Base-by-base conservation (phyloP, 345 rosid species). In the Lenwebbia sp. region DNA sequence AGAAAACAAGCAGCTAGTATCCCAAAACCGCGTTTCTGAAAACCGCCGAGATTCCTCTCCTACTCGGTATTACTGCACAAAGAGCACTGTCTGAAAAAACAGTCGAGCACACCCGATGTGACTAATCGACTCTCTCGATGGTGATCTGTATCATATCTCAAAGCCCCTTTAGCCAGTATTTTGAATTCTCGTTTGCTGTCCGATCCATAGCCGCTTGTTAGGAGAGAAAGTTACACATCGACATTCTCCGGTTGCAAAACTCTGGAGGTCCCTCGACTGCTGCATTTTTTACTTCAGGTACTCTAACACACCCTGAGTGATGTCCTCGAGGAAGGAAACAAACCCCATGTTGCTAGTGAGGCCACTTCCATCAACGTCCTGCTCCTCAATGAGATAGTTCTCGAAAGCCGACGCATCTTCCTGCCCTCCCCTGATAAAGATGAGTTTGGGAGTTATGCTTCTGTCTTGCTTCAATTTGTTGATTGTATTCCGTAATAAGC, bases 361-460 rank as follows among this genome's bases (percentile, higher is more conserved):
- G 90, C 98, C 96, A 57, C 87, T 94, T 40, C 99, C 99, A 10
- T 96, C 98, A 2, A 96, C 99, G n/a, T 94, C 98, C 86, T 96
- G 99, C 86, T 97, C 99, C 92, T 97, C 99, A 2, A 97, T 96
- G 30, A 97, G 98, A 88, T 94, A 95, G 92, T 91, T 94, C 92
- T 97, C 99, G 50, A 96, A 96, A 7, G 87, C 91, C 0, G 99
- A 91, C 75, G 99, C 99, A 87, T 96, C 98, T 3, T 94, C 96
- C 83, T 92, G 94, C 87, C 96, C 99, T 88, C 95, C 99, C 56
- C 92, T 92, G 60, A 97, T 93, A 87, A 97, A 96, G 86, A 93
- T 87, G 57, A 97, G 95, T 88, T 92, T 97, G 6, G 99, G 98
- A 76, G 99, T 96, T 85, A 97, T 93, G 86, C 94, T 92, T 85